Percentiles rank a stretch among this genome's conserved stretches.
These are phyloP conservation scores for Trichoderma sp. DNA, from an alignment of 2,329 filamentous ascomycete species.

Conservation along the genomic window DNA sequence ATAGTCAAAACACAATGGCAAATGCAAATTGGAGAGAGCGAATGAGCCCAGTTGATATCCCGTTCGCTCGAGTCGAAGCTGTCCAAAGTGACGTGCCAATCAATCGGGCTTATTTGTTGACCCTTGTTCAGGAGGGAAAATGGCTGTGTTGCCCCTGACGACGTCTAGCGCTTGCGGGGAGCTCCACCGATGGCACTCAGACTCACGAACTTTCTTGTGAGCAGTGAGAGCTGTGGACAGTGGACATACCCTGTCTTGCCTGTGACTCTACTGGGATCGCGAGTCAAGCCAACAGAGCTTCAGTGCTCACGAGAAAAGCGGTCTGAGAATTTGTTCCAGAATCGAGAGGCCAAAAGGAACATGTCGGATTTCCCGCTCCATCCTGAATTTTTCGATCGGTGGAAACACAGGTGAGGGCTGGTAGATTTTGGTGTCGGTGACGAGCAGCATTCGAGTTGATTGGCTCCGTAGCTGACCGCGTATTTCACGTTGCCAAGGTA, in stretches of 20 bases:
- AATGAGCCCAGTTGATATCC: conserved; percentile 27
- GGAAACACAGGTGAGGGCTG: background rate
- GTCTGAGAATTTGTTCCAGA: background rate
- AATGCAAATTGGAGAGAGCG: conserved; percentile 24
- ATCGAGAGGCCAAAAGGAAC: no score
- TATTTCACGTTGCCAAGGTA: background rate
- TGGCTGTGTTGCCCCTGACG: conserved; percentile 24
- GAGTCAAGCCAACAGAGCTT: background rate
- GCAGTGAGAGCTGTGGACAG: background rate
- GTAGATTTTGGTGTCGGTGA: background rate
- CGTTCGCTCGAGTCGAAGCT: conserved; percentile 36
- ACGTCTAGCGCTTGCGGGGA: conserved; percentile 4
- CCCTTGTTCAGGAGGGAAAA: conserved; percentile 21
- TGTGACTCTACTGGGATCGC: background rate
- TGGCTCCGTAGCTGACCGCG: background rate
- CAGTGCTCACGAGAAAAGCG: conserved; percentile 1
- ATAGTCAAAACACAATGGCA: conserved; percentile 34
- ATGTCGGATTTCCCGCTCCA: background rate
- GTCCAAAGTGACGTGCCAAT: conserved; percentile 33
- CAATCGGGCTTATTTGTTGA: conserved; percentile 27
- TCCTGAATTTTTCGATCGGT: no score
- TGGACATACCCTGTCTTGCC: background rate
- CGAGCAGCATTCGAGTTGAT: background rate
- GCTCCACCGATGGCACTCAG: background rate
- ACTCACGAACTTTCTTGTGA: no score